Base-by-base conservation (phyloP, 169 alveolate genomes). In the Plasmodium ovale region DNA sequence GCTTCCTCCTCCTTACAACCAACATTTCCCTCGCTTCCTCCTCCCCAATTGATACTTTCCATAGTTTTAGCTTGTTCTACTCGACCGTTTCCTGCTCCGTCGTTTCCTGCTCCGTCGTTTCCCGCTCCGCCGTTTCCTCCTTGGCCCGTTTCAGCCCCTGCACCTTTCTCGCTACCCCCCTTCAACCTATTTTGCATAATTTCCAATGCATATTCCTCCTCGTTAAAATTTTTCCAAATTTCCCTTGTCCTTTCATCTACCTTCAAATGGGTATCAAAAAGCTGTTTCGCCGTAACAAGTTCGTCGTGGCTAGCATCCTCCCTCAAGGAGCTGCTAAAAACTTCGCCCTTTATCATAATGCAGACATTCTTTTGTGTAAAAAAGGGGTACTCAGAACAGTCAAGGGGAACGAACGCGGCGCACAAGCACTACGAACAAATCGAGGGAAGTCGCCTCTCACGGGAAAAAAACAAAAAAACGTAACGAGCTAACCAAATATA, bases 171-270 rank as follows among this genome's bases (percentile, higher is more conserved):
- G 14, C 12, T 44, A 1, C 5, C 58, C 14, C 42, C 70, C 14
- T 27, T 39, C 19, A 54, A 39, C 33, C 59, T 73, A 19, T 49
- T 58, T 59, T 51, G 39, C 72, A 60, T 59, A 58, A 73, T 19
- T 4, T 65, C 70, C 14, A 51, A 6, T 16, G 65, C 71, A 79
- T 79, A 79, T 56, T 79, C 82, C 42, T 79, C 68, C 21, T 37
- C 67, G n/a, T 79, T 53, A 44, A 79, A 79, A 58, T 79, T 25
- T 58, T 56, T 54, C 31, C 51, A 79, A 49, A 79, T 67, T 16
- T 51, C 35, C 44, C 37, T 65, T n/a, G 82, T 65, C 64, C 51
- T 79, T 27, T 79, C 89, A 12, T 79, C 89, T 16, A 79, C 82
- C 27, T 79, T 79, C 39, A 79, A 79, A 16, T 42, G 82, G 9